These are phyloP conservation scores for Pyrenochaeta sp. DNA, from an alignment of 2,329 filamentous ascomycete genomes.

Conservation along the genomic window DNA sequence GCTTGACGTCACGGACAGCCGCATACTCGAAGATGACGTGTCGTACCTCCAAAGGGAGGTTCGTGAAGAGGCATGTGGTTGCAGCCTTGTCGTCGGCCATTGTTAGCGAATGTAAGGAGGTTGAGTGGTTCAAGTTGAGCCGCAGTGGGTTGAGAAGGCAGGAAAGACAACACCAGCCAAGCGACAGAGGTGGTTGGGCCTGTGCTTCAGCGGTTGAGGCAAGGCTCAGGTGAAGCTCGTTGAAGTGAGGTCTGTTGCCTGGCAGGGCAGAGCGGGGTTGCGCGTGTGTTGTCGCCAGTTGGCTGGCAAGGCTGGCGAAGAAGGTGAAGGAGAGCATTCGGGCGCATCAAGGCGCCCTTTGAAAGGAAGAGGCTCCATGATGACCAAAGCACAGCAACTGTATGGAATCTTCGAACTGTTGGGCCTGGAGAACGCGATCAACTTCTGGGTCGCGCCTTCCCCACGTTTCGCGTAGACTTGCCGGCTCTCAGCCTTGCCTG, in stretches of 20 bases:
- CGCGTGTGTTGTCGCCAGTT: slow-evolving; percentile 9
- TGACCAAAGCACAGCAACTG: not conserved
- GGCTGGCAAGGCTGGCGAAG: slow-evolving; percentile 1
- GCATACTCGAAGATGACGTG: slow-evolving; percentile 38
- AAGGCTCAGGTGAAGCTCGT: slow-evolving; percentile 4
- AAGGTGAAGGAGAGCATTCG: not conserved
- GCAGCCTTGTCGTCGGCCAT: slow-evolving; percentile 14
- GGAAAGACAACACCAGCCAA: not conserved
- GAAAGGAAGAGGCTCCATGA: not conserved
- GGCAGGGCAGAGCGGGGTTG: slow-evolving; percentile 18
- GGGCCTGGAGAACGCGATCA: not conserved
- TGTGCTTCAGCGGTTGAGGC: not conserved
- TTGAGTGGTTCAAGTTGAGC: not conserved
- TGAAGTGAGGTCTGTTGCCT: slow-evolving; percentile 25
- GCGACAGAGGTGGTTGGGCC: not conserved
- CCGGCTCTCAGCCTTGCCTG: not conserved
- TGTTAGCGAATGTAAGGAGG: not conserved
- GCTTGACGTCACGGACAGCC: slow-evolving; percentile 21
- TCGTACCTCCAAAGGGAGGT: slow-evolving; percentile 44
- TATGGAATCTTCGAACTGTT: not conserved
- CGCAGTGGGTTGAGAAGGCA: not conserved
- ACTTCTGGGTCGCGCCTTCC: slow-evolving; percentile 4
- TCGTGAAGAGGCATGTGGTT: slow-evolving; percentile 19
- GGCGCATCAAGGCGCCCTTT: not conserved
- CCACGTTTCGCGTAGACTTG: slow-evolving; percentile 3